Conservation (phyloP, 345 rosid genomes). For the Erodium maritimum region DNA sequence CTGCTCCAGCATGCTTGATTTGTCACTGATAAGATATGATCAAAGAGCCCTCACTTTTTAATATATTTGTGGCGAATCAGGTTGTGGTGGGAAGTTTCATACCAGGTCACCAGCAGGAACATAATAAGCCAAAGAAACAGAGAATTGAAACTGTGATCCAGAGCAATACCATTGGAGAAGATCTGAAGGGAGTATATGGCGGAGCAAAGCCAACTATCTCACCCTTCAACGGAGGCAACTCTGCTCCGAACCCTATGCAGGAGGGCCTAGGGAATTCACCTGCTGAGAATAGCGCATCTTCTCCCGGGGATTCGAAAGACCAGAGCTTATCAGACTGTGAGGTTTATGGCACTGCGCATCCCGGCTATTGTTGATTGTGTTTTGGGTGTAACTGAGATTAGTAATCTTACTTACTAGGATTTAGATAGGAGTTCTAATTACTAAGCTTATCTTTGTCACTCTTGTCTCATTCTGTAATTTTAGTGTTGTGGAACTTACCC, state of each 20-base stretch:
- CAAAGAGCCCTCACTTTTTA: neutral
- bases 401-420: neutral
- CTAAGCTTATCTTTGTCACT: neutral
- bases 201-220: too few species aligned
- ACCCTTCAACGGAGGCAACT: neutral
- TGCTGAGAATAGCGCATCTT: neutral
- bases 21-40: neutral
- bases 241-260: neutral
- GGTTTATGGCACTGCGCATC: neutral
- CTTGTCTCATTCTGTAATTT: neutral
- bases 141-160: too few species aligned
- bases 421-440: neutral
- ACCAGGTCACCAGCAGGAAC: too few species aligned
- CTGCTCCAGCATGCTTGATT: too few species aligned
- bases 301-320: neutral
- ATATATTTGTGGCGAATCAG: neutral
- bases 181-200: too few species aligned
- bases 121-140: too few species aligned
- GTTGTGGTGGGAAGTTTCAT: neutral
- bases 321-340: neutral
- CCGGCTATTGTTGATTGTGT: neutral
- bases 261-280: neutral
- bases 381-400: too few species aligned
- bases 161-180: too few species aligned
- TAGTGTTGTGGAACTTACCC: neutral